These are phyloP conservation scores for Lumnitzera racemosa DNA, from an alignment of 345 rosid species.

Conservation along the genomic window DNA sequence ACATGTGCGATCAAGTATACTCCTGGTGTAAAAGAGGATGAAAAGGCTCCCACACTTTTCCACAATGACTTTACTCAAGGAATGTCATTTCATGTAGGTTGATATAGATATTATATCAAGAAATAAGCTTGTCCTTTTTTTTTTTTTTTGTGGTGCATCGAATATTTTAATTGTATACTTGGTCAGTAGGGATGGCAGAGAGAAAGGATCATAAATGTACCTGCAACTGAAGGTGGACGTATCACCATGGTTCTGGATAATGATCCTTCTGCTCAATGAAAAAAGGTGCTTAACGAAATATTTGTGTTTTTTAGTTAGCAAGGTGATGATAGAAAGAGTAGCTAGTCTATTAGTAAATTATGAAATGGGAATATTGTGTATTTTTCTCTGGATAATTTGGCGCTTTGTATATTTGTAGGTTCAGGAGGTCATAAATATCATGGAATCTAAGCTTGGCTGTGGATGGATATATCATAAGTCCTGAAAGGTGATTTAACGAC, in stretches of 20 bases:
- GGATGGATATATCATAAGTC: conserved; percentile 73
- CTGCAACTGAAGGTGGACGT: conserved; percentile 29
- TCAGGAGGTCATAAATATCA: conserved; percentile 62
- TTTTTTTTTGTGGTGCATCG: neutral
- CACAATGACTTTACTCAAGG: conserved; percentile 65
- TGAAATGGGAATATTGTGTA: too few relatives aligned
- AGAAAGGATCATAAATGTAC: conserved; percentile 42
- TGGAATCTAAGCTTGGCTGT: conserved; percentile 73
- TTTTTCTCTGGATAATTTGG: neutral
- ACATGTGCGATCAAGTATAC: conserved; percentile 53
- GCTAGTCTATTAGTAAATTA: too few relatives aligned
- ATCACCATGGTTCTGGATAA: conserved; percentile 41
- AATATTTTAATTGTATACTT: neutral
- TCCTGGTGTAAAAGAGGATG: conserved; percentile 70
- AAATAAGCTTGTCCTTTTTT: neutral
- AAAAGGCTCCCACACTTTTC: conserved; percentile 54
- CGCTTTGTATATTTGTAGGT: conserved; percentile 32
- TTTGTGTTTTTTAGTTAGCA: too few relatives aligned
- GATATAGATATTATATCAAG: neutral
- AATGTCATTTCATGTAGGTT: conserved; percentile 60
- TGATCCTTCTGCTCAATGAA: conserved; percentile 49
- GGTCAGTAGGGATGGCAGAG: conserved; percentile 52
- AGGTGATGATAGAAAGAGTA: too few relatives aligned
- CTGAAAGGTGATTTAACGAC: conserved; percentile 42
- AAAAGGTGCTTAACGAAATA: conserved; percentile 38